A percentile compares a stretch with the other conserved stretches of the same genome.
phyloP scores from a whole-genome alignment of 1,284 basidiomycete genomes.

The Puccinia coronata region DNA sequence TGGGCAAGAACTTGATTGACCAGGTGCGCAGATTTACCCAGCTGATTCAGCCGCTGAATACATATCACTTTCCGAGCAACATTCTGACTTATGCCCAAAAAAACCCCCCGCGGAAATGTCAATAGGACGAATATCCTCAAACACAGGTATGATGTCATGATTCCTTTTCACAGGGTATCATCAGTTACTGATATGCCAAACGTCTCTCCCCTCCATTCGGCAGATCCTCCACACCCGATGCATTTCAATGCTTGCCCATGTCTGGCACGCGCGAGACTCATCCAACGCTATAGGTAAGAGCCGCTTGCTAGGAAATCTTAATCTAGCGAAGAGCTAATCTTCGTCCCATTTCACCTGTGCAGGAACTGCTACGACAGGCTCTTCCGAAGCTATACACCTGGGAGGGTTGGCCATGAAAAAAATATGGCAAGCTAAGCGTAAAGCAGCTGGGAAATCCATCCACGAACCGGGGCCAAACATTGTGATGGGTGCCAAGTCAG shows the following conservation, averaged over 20 bases:
- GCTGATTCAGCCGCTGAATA: not conserved
- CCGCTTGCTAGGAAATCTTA: too few relatives aligned
- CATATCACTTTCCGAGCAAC: not conserved
- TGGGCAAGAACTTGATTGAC: slow-evolving; percentile 75
- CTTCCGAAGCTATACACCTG: slow-evolving; percentile 76
- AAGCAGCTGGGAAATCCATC: slow-evolving; percentile 79
- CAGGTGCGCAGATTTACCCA: slow-evolving; percentile 70
- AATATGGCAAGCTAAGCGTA: slow-evolving; percentile 85
- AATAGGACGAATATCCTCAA: slow-evolving; percentile 36
- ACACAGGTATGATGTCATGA: slow-evolving; percentile 32
- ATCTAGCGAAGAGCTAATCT: not conserved
- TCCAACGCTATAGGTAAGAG: slow-evolving; percentile 70
- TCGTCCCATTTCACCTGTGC: slow-evolving; percentile 49
- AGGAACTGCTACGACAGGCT: slow-evolving; percentile 84
- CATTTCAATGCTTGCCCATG: slow-evolving; percentile 79
- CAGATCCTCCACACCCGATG: slow-evolving; percentile 59
- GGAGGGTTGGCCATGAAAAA: slow-evolving; percentile 94
- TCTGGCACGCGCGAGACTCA: slow-evolving; percentile 82
- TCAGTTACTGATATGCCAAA: not conserved
- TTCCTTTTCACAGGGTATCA: not conserved
- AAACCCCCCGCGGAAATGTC: too few relatives aligned
- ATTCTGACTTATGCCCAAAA: too few relatives aligned
- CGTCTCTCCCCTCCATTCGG: too few relatives aligned
- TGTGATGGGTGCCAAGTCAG: slow-evolving; percentile 57
- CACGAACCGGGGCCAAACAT: slow-evolving; percentile 72